Base-by-base conservation (phyloP, 2,329 filamentous ascomycete species). In the Aspergillus japonicus region DNA sequence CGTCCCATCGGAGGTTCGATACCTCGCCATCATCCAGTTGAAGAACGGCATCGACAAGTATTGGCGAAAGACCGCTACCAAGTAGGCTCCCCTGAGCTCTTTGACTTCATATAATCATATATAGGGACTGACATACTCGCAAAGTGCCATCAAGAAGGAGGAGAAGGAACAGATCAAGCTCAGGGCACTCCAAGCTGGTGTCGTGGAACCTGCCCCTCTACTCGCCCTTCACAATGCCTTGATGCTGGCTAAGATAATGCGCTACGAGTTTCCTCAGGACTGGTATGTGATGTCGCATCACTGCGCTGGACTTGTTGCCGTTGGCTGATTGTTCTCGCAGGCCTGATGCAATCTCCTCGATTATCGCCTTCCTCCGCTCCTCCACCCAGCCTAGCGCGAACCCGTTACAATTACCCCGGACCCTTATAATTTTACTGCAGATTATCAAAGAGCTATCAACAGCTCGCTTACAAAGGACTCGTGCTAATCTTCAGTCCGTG, bases 31-130 rank as follows among this genome's bases (percentile, higher is more conserved):
- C 59, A 96, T 98, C 66, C 91, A 96, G 73, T 83, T 99, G 56
- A 98, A 98, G 75, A 97, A 98, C 75, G 95, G 93, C 57, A 93
- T 98, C 75, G 94, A 98, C 73, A 92, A 89, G 73, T 92, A 92
- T 76, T 99, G 95, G 95, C 85, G 95, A 71, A 91, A 83, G 72
- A 90, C 90, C 35, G 87, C 91, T 53, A 85, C 89, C 58, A 87
- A 88, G 72, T 84, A 85, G 29, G 75, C 64, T 24, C 49, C 26
- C n/a, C 8, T 31, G 26, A 53, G 42, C 8, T 23, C 49, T 54
- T 49, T 24, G 21, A 29, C 14, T 12, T 4, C 2, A 58, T 48
- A 21, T 21, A 49, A n/a, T n/a, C n/a, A n/a, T 2, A 21, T 1
- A 2, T 12, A 47, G 39, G 44, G 39, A 16, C n/a, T 6, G 39